phyloP scores from a whole-genome alignment of 441 rosid species.

The Theobroma grandiflorum region DNA sequence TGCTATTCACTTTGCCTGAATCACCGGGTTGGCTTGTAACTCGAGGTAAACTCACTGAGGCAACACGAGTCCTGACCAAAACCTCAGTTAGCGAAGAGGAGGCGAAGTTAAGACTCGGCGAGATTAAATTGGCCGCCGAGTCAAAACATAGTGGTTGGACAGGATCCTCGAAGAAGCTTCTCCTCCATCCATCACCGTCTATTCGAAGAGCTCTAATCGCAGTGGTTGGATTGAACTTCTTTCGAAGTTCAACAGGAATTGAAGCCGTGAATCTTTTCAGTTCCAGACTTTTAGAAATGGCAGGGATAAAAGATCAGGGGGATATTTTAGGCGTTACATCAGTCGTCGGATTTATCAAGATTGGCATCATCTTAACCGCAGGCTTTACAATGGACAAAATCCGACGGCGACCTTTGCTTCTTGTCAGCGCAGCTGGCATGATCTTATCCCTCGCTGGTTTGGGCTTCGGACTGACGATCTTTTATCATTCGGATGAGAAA shows the following conservation, averaged over 20 bases:
- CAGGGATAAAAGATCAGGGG: conserved; percentile 53
- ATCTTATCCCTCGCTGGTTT: conserved; percentile 50
- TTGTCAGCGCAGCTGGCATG: conserved; percentile 68
- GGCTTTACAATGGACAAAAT: conserved; percentile 62
- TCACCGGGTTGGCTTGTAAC: conserved; percentile 83
- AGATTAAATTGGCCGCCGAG: conserved; percentile 70
- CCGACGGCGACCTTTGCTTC: conserved; percentile 75
- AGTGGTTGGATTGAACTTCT: conserved; percentile 70
- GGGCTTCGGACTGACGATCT: conserved; percentile 49
- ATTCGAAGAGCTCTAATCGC: conserved; percentile 69
- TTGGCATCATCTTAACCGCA: conserved; percentile 61
- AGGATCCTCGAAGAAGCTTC: conserved; percentile 70
- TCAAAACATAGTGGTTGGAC: conserved; percentile 46
- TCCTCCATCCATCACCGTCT: conserved; percentile 56
- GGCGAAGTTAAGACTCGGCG: conserved; percentile 55
- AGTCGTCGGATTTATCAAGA: conserved; percentile 71
- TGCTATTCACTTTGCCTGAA: conserved; percentile 57
- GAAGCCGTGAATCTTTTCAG: conserved; percentile 73
- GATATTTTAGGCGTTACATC: conserved; percentile 65
- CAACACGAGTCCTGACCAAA: conserved; percentile 61
- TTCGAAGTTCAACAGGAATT: conserved; percentile 77
- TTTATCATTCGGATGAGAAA: conserved; percentile 45
- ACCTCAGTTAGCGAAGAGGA: conserved; percentile 64
- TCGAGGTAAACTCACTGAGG: conserved; percentile 77
- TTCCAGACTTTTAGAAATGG: conserved; percentile 62